A percentile compares a stretch with the other conserved stretches of the same genome.
Evolutionary conservation across 2,329 filamentous ascomycete species (phyloP).

Genomic region (Dactylellina leptospora): DNA sequence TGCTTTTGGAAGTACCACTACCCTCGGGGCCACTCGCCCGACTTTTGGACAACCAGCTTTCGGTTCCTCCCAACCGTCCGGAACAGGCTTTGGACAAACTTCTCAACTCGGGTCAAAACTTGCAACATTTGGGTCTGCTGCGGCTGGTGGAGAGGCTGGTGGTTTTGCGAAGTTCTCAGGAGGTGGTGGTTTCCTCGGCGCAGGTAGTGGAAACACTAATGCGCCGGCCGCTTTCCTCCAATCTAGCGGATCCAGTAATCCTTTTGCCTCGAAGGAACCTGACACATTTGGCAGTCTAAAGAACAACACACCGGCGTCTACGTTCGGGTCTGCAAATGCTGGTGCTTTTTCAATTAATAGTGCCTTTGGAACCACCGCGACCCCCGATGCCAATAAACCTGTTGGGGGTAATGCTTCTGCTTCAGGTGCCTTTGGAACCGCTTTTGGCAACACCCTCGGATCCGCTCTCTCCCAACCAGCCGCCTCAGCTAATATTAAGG

Average conservation of each 20-base stretch:
- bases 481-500: conserved; percentile 48
- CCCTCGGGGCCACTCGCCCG: conserved; percentile 26
- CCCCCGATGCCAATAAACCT: conserved; percentile 32
- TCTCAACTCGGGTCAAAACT: conserved; percentile 56
- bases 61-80: conserved; percentile 39
- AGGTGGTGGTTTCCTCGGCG: conserved; percentile 35
- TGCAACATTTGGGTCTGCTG: conserved; percentile 63
- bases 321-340: conserved; percentile 14
- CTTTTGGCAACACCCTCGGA: conserved; percentile 43
- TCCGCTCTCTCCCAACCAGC: conserved; percentile 48
- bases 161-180: conserved; percentile 47
- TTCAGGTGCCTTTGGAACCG: conserved; percentile 41
- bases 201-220: conserved; percentile 5
- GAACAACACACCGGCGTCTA: conserved; percentile 1
- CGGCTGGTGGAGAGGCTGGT: conserved; percentile 1
- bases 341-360: conserved; percentile 28
- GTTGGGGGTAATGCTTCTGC: conserved; percentile 1
- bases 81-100: conserved; percentile 54
- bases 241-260: conserved; percentile 32
- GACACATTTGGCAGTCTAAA: conserved; percentile 44
- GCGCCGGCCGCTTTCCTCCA: conserved; percentile 43
- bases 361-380: conserved; percentile 40
- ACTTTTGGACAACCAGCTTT: conserved; percentile 54
- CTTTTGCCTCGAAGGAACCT: conserved; percentile 35
- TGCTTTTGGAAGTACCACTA: conserved; percentile 24